Evolutionary conservation across 1,139 yeast genomes (phyloP), one percentile per base, ranked within the genome.

Genomic region (Blastobotrys illinoisensis): DNA sequence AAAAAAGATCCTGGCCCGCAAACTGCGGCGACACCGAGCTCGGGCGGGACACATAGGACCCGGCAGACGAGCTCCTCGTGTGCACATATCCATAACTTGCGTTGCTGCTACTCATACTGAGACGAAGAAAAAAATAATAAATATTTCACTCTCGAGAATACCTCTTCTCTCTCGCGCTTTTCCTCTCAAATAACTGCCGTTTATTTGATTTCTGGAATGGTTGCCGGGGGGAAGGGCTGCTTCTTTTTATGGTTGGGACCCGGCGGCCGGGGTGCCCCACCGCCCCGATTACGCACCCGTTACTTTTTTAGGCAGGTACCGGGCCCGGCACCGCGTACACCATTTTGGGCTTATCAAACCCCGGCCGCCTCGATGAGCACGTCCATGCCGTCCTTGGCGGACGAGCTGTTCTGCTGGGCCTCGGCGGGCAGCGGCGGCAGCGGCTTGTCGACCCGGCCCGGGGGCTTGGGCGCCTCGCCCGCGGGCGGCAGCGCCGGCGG

Each of bases 281-380:
- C 32, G 9, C 32, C 32, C 32, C 32, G 32, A 26, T 26, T 26
- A 26, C 13, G 32, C 32, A 26, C 32, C 13, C 32, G 32, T 26
- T 26, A 11, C 32, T 26, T 26, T 26, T 26, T 26, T 26, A 26
- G 32, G 32, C 32, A 26, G 32, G 32, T 26, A 26, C 32, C 32
- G 32, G 32, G 32, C 32, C 32, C 32, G 32, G 32, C 13, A 26
- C 11, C 32, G 32, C 32, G 9, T 11, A 5, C 11, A 3, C 40
- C 40, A 32, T 3, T 13, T 32, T 32, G 47, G 13, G 21, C 9
- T 19, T 2, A 47, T 52, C 59, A 65, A 21, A 66, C 69, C 14
- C 69, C 69, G 7, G 71, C 71, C 11, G 71, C 71, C 54, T 66
- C 69, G 44, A 67, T 55, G 46, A 67, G 54, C 9, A 64, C 68